Conservation (phyloP, 768 basidiomycete species). For the Daedalea quercina region DNA sequence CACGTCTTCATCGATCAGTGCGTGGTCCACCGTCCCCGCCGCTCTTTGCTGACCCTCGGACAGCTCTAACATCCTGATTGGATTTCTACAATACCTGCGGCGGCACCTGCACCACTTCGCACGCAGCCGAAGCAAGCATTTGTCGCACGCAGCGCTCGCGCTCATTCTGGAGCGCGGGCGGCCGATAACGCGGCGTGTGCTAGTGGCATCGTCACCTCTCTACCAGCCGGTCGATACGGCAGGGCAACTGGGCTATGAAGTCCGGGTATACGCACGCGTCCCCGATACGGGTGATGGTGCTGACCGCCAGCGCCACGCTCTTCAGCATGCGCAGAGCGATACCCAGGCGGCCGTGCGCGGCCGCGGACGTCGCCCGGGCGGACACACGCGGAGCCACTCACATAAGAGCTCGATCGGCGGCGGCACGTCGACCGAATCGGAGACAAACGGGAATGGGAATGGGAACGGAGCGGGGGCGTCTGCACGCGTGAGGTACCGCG, state of each 20-base stretch:
- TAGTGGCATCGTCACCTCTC: conserved; percentile 77
- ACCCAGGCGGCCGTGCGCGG: conserved; percentile 10
- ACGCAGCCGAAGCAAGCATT: conserved; percentile 35
- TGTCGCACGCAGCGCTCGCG: conserved; percentile 74
- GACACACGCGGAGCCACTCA: conserved; percentile 14
- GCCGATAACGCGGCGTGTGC: conserved; percentile 62
- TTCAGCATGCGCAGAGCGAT: background rate
- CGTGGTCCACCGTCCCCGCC: conserved; percentile 20
- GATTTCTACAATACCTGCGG: conserved; percentile 65
- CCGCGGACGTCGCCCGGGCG: conserved; percentile 11
- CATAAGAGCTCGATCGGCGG: conserved; percentile 17
- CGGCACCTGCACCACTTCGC: conserved; percentile 37
- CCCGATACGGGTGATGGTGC: conserved; percentile 60
- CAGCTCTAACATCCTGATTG: conserved; percentile 86
- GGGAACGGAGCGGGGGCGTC: conserved; percentile 9
- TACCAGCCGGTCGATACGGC: conserved; percentile 78
- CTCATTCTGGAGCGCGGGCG: conserved; percentile 81
- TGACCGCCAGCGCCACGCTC: conserved; percentile 35
- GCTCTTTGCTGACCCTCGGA: conserved; percentile 1
- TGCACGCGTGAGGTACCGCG: conserved; percentile 58
- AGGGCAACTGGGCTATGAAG: conserved; percentile 67
- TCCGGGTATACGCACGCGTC: conserved; percentile 62
- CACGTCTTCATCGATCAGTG: conserved; percentile 56
- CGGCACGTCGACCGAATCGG: conserved; percentile 26
- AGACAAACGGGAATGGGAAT: conserved; percentile 14